A percentile compares a stretch with the other conserved stretches of the same genome.
These are phyloP conservation scores for Cucurbita argyrosperma DNA, from an alignment of 306 rosid genomes.

Conservation along the genomic window DNA sequence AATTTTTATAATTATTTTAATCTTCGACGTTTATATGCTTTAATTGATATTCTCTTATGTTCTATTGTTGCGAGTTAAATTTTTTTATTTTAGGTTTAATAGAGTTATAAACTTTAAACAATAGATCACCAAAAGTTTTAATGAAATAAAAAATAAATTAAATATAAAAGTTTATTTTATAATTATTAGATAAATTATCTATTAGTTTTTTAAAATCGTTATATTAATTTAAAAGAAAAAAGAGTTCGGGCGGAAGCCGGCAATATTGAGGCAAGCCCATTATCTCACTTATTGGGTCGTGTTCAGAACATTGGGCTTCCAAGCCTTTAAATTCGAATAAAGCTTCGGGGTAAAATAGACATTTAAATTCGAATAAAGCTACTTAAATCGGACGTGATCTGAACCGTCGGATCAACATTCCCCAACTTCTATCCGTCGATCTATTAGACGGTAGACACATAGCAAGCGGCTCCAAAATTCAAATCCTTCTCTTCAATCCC, in stretches of 20 bases:
- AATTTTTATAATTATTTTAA: too few relatives aligned
- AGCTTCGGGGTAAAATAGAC: background rate
- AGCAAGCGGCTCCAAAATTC: conserved; percentile 45
- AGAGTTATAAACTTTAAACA: too few relatives aligned
- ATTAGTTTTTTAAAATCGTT: too few relatives aligned
- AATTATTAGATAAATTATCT: too few relatives aligned
- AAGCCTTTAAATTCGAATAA: background rate
- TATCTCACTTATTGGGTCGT: background rate
- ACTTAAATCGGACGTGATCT: background rate
- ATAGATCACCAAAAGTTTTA: too few relatives aligned
- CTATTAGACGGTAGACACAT: conserved; percentile 6
- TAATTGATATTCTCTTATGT: too few relatives aligned
- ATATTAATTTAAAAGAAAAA: too few relatives aligned
- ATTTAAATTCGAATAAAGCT: background rate
- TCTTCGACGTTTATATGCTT: too few relatives aligned
- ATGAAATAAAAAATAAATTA: too few relatives aligned
- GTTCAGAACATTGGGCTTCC: background rate
- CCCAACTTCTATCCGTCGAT: conserved; percentile 19
- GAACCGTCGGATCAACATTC: conserved; percentile 21
- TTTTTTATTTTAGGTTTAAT: too few relatives aligned
- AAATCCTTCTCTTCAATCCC: conserved; percentile 38
- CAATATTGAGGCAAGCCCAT: background rate
- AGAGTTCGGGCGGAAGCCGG: background rate
- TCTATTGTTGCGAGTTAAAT: too few relatives aligned
- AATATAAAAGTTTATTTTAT: too few relatives aligned